Evolutionary conservation across 169 alveolate genomes (phyloP).

Genomic region (Babesia divergens): DNA sequence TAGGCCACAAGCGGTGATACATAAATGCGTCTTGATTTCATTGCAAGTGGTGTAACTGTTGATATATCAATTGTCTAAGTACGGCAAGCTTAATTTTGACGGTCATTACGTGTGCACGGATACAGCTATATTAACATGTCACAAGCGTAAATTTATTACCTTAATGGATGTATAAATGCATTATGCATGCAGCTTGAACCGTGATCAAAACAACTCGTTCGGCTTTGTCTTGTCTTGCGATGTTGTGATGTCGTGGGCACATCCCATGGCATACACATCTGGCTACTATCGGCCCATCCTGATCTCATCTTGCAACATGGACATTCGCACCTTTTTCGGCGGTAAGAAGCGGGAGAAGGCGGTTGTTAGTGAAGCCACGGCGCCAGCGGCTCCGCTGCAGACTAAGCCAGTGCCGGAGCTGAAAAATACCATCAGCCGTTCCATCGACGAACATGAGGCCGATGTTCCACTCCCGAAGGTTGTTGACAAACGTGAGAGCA

Average conservation of each 20-base stretch:
- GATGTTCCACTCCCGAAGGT: not conserved
- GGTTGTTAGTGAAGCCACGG: not conserved
- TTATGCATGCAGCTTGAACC: too few relatives aligned
- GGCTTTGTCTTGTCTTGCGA: too few relatives aligned
- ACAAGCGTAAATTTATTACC: too few relatives aligned
- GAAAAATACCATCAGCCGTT: constrained; percentile 2
- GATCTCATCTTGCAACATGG: not conserved
- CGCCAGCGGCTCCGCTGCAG: not conserved
- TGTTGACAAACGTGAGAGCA: not conserved
- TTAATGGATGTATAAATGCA: too few relatives aligned
- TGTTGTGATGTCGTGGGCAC: not conserved
- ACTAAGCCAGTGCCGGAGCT: not conserved
- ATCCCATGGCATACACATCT: constrained; percentile 4
- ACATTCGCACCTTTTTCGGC: constrained; percentile 30
- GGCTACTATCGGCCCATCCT: not conserved
- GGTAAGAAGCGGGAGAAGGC: not conserved
- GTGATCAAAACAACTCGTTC: too few relatives aligned
- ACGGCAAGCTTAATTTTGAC: too few relatives aligned
- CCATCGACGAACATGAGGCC: not conserved
- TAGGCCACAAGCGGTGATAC: too few relatives aligned
- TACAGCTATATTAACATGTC: too few relatives aligned
- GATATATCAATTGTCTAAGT: too few relatives aligned
- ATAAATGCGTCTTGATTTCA: too few relatives aligned
- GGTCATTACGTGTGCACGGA: too few relatives aligned
- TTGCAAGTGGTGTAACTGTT: too few relatives aligned